These are phyloP conservation scores for Parsonsia alboflavescens DNA, from an alignment of 257 asterid genomes.

Conservation along the genomic window DNA sequence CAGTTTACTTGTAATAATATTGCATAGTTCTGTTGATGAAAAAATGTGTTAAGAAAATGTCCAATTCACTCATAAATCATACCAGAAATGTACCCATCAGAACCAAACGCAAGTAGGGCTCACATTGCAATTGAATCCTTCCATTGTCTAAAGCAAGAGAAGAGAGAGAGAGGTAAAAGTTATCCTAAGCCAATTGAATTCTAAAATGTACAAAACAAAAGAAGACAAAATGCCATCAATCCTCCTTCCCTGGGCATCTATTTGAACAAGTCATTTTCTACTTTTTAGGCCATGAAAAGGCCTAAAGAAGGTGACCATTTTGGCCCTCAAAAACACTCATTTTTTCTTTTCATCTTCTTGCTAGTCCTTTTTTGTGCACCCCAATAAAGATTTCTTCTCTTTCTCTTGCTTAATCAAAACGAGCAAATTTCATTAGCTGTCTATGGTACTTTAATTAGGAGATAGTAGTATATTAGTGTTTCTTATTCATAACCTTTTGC, in stretches of 20 bases:
- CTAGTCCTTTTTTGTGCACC: background rate
- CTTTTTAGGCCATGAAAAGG: conserved; percentile 17
- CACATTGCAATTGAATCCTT: conserved; percentile 12
- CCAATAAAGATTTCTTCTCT: background rate
- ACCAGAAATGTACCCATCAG: conserved; percentile 20
- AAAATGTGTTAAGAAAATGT: background rate
- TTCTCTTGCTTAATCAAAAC: background rate
- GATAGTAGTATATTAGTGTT: background rate
- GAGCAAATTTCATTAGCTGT: background rate
- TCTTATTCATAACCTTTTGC: too few relatives aligned
- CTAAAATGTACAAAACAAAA: background rate
- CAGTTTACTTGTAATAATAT: background rate
- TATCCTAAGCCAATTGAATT: background rate
- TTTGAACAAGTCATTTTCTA: conserved; percentile 17
- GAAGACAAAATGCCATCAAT: conserved; percentile 14
- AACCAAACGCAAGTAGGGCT: conserved; percentile 8
- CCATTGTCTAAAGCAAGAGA: conserved; percentile 12
- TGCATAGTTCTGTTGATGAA: background rate
- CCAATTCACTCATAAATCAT: conserved; percentile 24
- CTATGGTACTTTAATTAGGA: background rate
- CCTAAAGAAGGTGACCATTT: conserved; percentile 16
- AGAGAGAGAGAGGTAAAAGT: too few relatives aligned
- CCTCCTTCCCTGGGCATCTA: conserved; percentile 20
- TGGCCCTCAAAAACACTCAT: conserved; percentile 1
- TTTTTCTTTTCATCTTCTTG: background rate